These are phyloP conservation scores for Cystobasidium onofrii DNA, from an alignment of 768 basidiomycete species.

Conservation along the genomic window DNA sequence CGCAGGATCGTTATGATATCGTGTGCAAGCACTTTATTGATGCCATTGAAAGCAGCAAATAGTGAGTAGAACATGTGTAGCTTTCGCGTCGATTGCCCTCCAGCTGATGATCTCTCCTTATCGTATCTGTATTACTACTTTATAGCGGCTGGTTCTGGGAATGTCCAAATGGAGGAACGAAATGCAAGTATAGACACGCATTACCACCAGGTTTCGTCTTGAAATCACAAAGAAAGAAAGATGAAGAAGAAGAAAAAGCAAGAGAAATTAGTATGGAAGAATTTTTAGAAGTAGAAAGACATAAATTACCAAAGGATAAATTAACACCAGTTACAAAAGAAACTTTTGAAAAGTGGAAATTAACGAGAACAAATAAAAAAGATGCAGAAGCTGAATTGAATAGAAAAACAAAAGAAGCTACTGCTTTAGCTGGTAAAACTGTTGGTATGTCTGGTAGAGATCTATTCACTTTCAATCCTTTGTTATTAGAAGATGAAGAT, in stretches of 20 bases:
- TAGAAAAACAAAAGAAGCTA: conserved; percentile 70
- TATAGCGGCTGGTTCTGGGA: conserved; percentile 84
- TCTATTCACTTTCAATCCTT: conserved; percentile 87
- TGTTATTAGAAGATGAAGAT: conserved; percentile 46
- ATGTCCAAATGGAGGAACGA: conserved; percentile 56
- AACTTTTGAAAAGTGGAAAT: conserved; percentile 88
- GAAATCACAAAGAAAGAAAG: conserved; percentile 83
- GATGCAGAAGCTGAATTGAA: conserved; percentile 73
- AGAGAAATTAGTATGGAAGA: conserved; percentile 87
- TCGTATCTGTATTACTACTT: no score
- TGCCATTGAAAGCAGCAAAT: conserved; percentile 70
- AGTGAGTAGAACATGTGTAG: no score
- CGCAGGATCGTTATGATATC: conserved; percentile 48
- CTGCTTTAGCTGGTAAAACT: conserved; percentile 77
- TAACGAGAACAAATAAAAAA: conserved; percentile 90
- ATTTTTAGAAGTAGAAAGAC: conserved; percentile 96
- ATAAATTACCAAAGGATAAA: conserved; percentile 74
- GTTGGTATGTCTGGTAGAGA: conserved; percentile 92
- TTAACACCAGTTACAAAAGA: conserved; percentile 90
- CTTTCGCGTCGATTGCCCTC: no score
- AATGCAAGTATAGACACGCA: conserved; percentile 59
- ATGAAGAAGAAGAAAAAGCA: conserved; percentile 73
- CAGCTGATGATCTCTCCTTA: not conserved
- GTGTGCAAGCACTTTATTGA: conserved; percentile 97
- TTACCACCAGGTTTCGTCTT: conserved; percentile 92